Conservation (phyloP, 2,329 filamentous ascomycete genomes). For the Aureobasidium sp. region DNA sequence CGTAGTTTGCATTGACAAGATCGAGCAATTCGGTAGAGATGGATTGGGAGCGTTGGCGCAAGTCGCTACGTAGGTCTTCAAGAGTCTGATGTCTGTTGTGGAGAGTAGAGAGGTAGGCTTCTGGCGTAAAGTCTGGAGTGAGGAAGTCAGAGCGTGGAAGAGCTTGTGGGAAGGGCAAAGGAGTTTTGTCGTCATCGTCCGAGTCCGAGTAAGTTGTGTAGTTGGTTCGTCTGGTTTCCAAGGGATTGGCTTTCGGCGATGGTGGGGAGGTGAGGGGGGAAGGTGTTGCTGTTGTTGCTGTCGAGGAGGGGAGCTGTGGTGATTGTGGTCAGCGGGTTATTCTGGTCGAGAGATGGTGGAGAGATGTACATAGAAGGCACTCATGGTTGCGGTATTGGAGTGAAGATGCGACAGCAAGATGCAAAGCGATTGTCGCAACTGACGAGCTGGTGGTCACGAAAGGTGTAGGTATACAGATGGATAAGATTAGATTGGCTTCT, state of each 20-base stretch:
- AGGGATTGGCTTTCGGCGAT: constrained; percentile 15
- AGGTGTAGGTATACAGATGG: neutral
- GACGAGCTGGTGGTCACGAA: neutral
- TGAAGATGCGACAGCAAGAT: neutral
- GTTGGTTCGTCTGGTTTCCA: constrained; percentile 27
- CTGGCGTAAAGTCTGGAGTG: constrained; percentile 64
- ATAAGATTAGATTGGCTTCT: neutral
- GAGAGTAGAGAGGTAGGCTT: constrained; percentile 72
- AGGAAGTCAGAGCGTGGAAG: constrained; percentile 80
- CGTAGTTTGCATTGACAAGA: constrained; percentile 91
- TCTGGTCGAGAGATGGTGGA: neutral
- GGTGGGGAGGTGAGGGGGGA: constrained; percentile 14
- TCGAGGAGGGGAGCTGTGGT: constrained; percentile 13
- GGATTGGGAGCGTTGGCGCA: constrained; percentile 69
- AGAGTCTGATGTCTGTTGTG: constrained; percentile 89
- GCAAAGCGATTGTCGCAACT: neutral
- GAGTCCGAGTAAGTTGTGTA: constrained; percentile 32
- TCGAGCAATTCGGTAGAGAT: constrained; percentile 84
- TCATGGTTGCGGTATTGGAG: neutral
- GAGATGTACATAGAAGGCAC: constrained; percentile 11
- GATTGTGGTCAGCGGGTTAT: neutral
- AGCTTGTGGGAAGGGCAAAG: constrained; percentile 80
- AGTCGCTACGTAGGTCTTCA: constrained; percentile 79
- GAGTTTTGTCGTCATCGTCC: constrained; percentile 49
- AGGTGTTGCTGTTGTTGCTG: constrained; percentile 13